phyloP scores from a whole-genome alignment of 139 green algal genomes.

The Tetradesmus obliquus region DNA sequence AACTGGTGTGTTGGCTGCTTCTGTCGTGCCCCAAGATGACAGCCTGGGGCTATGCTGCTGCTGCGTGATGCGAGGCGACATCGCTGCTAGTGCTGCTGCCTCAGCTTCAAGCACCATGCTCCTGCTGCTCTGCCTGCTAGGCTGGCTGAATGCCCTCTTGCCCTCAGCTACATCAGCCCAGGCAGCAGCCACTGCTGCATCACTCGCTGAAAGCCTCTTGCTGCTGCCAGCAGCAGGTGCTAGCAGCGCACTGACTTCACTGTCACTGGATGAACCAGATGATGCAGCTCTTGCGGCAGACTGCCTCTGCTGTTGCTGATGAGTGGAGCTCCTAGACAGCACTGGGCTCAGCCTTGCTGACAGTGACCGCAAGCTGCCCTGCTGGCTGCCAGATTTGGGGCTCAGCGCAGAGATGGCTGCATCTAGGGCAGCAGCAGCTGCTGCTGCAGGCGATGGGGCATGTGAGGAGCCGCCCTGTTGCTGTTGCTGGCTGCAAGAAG shows the following conservation, averaged over 20 bases:
- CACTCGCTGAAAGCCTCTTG: background rate
- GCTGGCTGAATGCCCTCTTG: background rate
- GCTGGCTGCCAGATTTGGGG: background rate
- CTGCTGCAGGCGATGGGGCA: background rate
- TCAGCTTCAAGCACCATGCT: background rate
- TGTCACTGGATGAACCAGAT: background rate
- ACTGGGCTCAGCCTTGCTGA: conserved; percentile 12
- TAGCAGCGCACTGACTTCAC: background rate
- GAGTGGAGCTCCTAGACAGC: background rate
- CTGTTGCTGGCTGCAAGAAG: background rate
- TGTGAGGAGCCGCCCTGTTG: background rate
- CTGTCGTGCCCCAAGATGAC: background rate
- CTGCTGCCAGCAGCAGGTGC: background rate
- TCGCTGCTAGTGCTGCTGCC: background rate
- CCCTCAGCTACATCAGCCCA: background rate
- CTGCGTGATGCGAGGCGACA: background rate
- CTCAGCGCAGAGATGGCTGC: background rate
- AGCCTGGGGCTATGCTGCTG: background rate
- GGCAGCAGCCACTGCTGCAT: background rate
- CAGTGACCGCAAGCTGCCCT: conserved; percentile 13
- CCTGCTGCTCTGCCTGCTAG: background rate
- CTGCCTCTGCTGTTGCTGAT: background rate
- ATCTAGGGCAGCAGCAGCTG: background rate
- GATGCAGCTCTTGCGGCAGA: background rate
- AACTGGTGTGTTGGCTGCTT: background rate